Percentiles rank a stretch among this genome's conserved stretches.
Conservation (phyloP, 768 basidiomycete species). For the Pisolithus microcarpus region DNA sequence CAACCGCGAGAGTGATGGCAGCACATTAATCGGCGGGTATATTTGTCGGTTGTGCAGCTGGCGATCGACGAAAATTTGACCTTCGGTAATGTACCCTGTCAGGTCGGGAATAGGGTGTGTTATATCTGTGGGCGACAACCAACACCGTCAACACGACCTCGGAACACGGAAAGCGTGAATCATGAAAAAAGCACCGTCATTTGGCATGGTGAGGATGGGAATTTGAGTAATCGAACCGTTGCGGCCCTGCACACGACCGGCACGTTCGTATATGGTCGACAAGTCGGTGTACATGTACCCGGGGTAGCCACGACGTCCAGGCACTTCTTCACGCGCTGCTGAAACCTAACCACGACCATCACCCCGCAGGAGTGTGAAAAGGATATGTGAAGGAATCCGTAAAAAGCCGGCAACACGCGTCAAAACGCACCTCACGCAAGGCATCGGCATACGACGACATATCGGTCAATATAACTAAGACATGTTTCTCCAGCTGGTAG, state of each 20-base stretch:
- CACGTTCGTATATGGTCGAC: constrained; percentile 99
- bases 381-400: not conserved
- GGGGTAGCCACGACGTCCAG: constrained; percentile 97
- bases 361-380: not conserved
- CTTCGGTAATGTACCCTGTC: constrained; percentile 99
- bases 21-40: constrained; percentile 98
- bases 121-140: constrained; percentile 61
- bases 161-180: constrained; percentile 12
- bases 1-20: constrained; percentile 95
- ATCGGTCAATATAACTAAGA: constrained; percentile 96
- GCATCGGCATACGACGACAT: constrained; percentile 99
- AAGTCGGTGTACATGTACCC: constrained; percentile 99
- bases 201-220: constrained; percentile 99
- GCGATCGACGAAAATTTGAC: constrained; percentile 97
- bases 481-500: constrained; percentile 99
- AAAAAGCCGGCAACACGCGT: constrained; percentile 13
- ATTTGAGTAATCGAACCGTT: constrained; percentile 99
- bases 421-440: constrained; percentile 70
- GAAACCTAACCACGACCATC: constrained; percentile 49
- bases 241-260: constrained; percentile 93
- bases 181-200: constrained; percentile 67
- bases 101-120: constrained; percentile 99
- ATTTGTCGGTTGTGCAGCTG: constrained; percentile 95
- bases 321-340: constrained; percentile 97
- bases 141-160: constrained; percentile 17